Conservation (phyloP, 2,329 filamentous ascomycete genomes). For the Aspergillus tubingensis region DNA sequence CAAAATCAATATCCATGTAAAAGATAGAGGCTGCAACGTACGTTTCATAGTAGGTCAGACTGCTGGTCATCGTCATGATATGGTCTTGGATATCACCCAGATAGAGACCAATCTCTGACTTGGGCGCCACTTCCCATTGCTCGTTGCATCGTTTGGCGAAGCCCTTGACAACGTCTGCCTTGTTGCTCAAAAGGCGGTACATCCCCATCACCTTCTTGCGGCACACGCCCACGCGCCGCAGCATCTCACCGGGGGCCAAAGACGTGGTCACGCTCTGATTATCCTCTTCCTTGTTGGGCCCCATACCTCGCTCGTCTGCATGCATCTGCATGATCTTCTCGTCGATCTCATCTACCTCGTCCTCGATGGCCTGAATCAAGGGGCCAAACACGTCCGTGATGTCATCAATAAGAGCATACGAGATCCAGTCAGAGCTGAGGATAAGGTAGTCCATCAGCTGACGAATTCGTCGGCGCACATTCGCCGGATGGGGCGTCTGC, state of each 20-base stretch:
- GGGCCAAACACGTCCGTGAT: slow-evolving; percentile 96
- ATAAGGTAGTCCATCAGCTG: slow-evolving; percentile 93
- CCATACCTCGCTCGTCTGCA: slow-evolving; percentile 49
- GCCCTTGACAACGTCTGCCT: slow-evolving; percentile 98
- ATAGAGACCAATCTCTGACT: slow-evolving; percentile 85
- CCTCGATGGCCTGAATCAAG: slow-evolving; percentile 87
- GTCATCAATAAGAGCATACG: slow-evolving; percentile 96
- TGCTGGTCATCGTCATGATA: slow-evolving; percentile 98
- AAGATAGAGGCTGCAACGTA: slow-evolving; percentile 42
- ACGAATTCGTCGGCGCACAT: slow-evolving; percentile 88
- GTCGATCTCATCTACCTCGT: slow-evolving; percentile 96
- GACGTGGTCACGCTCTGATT: slow-evolving; percentile 33
- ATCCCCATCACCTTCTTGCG: slow-evolving; percentile 97
- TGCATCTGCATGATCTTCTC: slow-evolving; percentile 85
- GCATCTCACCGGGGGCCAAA: slow-evolving; percentile 72
- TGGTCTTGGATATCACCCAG: slow-evolving; percentile 98
- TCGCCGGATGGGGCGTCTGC: slow-evolving; percentile 93
- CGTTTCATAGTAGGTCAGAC: slow-evolving; percentile 95
- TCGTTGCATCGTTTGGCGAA: slow-evolving; percentile 98
- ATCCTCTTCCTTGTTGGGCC: slow-evolving; percentile 40
- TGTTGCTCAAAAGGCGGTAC: slow-evolving; percentile 90
- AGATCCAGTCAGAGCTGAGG: slow-evolving; percentile 94
- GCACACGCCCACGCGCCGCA: slow-evolving; percentile 87
- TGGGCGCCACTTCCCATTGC: slow-evolving; percentile 58
- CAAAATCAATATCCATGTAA: slow-evolving; percentile 3